Percentiles rank a stretch among this genome's conserved stretches.
Conservation (phyloP, 2,329 filamentous ascomycete genomes). For the Drechmeria coniospora region DNA sequence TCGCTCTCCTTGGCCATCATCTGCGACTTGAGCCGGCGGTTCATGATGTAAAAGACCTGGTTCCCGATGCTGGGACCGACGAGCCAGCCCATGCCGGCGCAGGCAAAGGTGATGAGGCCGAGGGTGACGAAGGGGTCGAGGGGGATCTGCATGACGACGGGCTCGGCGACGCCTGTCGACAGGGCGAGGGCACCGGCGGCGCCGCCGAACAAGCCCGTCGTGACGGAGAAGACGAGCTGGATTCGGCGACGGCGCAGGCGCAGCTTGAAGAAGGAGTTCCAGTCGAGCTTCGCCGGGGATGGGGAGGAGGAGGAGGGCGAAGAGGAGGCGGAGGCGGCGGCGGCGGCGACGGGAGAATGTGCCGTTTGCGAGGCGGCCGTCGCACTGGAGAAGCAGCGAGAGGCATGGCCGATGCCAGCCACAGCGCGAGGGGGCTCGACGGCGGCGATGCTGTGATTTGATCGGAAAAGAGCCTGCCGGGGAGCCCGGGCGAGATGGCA, state of each 20-base stretch:
- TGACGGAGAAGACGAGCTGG: slow-evolving; percentile 62
- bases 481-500: slow-evolving; percentile 8
- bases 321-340: slow-evolving; percentile 1
- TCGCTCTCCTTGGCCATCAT: slow-evolving; percentile 84
- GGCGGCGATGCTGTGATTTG: slow-evolving; percentile 1
- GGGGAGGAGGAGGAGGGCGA: slow-evolving; percentile 1
- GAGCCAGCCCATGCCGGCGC: slow-evolving; percentile 74
- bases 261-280: slow-evolving; percentile 87
- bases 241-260: slow-evolving; percentile 73
- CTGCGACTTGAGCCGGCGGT: slow-evolving; percentile 53
- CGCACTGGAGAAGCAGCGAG: slow-evolving; percentile 7
- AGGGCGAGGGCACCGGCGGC: slow-evolving; percentile 49
- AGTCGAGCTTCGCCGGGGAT: slow-evolving; percentile 38
- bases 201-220: slow-evolving; percentile 47
- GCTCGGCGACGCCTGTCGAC: slow-evolving; percentile 56
- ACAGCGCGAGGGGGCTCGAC: not conserved
- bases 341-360: not conserved
- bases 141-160: slow-evolving; percentile 54
- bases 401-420: too few relatives aligned
- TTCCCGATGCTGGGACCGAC: slow-evolving; percentile 71
- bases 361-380: too few relatives aligned
- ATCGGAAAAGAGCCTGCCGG: slow-evolving; percentile 1
- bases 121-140: slow-evolving; percentile 80
- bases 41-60: slow-evolving; percentile 60
- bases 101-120: slow-evolving; percentile 63